Percentiles rank a stretch among this genome's conserved stretches.
Evolutionary conservation across 1,139 yeast genomes (phyloP).

Genomic region (Wickerhamomyces sp.): DNA sequence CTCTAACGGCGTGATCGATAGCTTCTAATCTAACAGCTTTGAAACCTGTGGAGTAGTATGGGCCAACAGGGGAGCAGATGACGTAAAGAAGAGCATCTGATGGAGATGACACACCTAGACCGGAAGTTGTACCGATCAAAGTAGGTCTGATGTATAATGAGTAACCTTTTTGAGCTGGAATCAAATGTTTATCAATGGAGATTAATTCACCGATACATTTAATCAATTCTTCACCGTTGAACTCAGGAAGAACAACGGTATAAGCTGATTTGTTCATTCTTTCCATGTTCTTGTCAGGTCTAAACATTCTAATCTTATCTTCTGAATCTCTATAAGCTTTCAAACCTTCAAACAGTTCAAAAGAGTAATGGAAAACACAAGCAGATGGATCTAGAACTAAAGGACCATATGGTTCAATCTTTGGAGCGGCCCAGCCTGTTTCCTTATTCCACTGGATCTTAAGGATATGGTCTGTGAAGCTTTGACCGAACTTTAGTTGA

Average conservation of each 20-base stretch:
- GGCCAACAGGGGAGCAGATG: constrained; percentile 95
- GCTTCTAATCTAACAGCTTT: constrained; percentile 93
- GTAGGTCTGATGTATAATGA: constrained; percentile 93
- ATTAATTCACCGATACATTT: constrained; percentile 72
- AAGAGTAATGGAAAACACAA: constrained; percentile 89
- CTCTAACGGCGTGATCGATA: constrained; percentile 90
- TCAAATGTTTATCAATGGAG: constrained; percentile 64
- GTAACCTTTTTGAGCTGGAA: constrained; percentile 83
- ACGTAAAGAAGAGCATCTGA: constrained; percentile 75
- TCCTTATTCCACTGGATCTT: constrained; percentile 76
- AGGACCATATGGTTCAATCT: constrained; percentile 78
- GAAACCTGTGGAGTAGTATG: constrained; percentile 84
- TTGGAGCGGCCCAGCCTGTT: constrained; percentile 83
- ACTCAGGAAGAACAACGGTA: constrained; percentile 81
- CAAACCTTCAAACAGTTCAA: constrained; percentile 93
- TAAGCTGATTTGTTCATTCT: constrained; percentile 86
- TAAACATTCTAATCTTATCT: constrained; percentile 72
- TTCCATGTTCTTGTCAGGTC: constrained; percentile 87
- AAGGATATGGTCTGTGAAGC: constrained; percentile 89
- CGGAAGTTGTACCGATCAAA: constrained; percentile 83
- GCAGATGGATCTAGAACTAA: constrained; percentile 79
- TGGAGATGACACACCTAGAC: constrained; percentile 81
- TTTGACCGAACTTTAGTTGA: constrained; percentile 75
- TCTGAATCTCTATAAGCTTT: constrained; percentile 81
- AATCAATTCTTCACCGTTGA: constrained; percentile 72